Evolutionary conservation across 768 basidiomycete species (phyloP).

Genomic region (Dacryopinax spathularia): DNA sequence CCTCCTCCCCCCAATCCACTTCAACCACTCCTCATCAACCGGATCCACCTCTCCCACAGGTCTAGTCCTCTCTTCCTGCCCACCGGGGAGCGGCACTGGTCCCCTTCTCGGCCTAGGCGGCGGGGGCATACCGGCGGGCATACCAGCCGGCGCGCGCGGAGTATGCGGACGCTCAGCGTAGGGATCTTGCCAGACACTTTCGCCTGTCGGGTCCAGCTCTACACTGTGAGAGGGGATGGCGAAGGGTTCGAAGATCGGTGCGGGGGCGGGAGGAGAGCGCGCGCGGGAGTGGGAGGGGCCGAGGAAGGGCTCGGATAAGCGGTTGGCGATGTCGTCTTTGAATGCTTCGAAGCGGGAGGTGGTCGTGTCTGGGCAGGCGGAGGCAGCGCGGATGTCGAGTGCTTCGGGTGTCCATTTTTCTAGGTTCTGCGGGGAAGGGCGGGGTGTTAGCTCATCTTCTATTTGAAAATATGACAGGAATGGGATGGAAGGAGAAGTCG

Average conservation of each 20-base stretch:
- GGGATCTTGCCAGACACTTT: background rate
- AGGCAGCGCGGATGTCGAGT: conserved; percentile 10
- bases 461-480: too few species aligned
- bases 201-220: too few species aligned
- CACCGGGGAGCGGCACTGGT: background rate
- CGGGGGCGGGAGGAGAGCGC: too few species aligned
- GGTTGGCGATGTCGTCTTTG: background rate
- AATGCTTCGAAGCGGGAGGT: background rate
- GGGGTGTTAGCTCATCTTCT: too few species aligned
- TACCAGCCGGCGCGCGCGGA: background rate
- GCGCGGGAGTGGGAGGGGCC: background rate
- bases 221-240: too few species aligned
- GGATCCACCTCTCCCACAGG: background rate
- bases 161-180: background rate
- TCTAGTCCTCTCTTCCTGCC: background rate
- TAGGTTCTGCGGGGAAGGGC: background rate
- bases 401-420: conserved; percentile 4
- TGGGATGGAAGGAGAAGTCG: too few species aligned
- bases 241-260: too few species aligned
- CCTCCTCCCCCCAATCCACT: background rate
- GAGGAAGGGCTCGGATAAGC: background rate
- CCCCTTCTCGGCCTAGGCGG: background rate
- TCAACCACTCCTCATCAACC: background rate
- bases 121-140: background rate
- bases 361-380: background rate